These are phyloP conservation scores for Microstroma glucosiphilum DNA, from an alignment of 1,284 basidiomycete genomes.

Conservation along the genomic window DNA sequence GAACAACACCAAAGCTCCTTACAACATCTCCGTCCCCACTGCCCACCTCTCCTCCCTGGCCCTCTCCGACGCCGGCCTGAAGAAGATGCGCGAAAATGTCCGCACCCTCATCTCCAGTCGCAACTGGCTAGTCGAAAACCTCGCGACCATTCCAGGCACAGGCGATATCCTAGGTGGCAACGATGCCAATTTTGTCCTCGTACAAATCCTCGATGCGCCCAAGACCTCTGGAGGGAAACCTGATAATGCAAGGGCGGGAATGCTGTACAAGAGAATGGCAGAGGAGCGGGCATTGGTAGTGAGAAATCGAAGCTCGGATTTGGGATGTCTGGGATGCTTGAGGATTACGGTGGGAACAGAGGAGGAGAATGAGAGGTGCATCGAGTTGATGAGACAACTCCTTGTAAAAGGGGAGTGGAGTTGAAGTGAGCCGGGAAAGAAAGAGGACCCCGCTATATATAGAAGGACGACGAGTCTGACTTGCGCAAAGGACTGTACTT, in stretches of 20 bases:
- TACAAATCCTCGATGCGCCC: conserved; percentile 63
- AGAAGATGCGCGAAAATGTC: conserved; percentile 64
- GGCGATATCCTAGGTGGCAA: conserved; percentile 71
- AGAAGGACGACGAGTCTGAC: too few relatives aligned
- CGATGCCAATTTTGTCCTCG: conserved; percentile 85
- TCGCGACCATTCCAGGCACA: conserved; percentile 57
- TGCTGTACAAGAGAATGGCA: conserved; percentile 76
- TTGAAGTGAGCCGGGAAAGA: too few relatives aligned
- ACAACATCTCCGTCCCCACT: conserved; percentile 89
- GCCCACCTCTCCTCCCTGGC: conserved; percentile 77
- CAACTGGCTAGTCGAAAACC: conserved; percentile 55
- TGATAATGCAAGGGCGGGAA: conserved; percentile 65
- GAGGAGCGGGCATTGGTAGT: conserved; percentile 81
- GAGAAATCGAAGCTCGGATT: conserved; percentile 76
- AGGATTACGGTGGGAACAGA: conserved; percentile 83
- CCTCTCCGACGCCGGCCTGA: conserved; percentile 63
- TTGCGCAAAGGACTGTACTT: too few relatives aligned
- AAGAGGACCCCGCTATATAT: too few relatives aligned
- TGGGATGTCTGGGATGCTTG: conserved; percentile 79
- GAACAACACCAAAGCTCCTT: conserved; percentile 93
- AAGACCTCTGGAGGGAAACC: conserved; percentile 54
- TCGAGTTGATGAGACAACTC: conserved; percentile 35
- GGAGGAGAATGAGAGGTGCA: conserved; percentile 58
- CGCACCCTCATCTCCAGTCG: conserved; percentile 62
- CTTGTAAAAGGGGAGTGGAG: conserved; percentile 18